Conservation (phyloP, 352 stramenopile species). For the Globisporangium yorkense region DNA sequence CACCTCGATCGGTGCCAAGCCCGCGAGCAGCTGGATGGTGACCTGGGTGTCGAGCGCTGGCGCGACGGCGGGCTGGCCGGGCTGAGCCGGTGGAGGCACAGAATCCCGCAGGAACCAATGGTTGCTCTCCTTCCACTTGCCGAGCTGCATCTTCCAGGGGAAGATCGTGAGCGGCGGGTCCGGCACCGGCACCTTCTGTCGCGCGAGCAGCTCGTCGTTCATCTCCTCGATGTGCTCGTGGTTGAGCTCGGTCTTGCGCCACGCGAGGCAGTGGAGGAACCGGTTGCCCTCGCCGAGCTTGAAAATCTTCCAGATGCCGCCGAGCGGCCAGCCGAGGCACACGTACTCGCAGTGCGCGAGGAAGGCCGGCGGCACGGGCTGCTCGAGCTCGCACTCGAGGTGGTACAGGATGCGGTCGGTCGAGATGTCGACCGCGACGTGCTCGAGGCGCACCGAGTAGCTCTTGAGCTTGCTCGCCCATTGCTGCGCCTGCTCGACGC, state of each 20-base stretch:
- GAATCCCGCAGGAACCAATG: constrained; percentile 53
- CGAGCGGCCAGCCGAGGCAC: constrained; percentile 39
- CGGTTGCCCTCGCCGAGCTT: constrained; percentile 22
- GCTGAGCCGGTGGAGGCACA: constrained; percentile 16
- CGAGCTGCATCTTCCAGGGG: constrained; percentile 55
- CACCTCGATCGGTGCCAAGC: constrained; percentile 17
- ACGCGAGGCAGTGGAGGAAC: constrained; percentile 32
- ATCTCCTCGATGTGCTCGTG: constrained; percentile 31
- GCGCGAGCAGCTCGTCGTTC: constrained; percentile 23
- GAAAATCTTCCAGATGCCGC: constrained; percentile 50
- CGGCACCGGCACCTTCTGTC: constrained; percentile 12
- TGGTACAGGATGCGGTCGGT: constrained; percentile 44
- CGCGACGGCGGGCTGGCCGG: constrained; percentile 16
- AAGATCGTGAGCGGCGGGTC: constrained; percentile 25
- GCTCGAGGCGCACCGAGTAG: constrained; percentile 36
- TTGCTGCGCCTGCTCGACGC: no score
- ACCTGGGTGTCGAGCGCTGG: constrained; percentile 2
- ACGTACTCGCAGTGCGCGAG: constrained; percentile 33
- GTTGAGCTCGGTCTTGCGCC: constrained; percentile 43
- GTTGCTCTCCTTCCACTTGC: constrained; percentile 28
- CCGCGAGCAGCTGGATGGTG: constrained; percentile 15
- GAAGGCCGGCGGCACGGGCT: constrained; percentile 26
- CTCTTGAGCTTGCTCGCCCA: neutral
- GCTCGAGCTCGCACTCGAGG: constrained; percentile 32
- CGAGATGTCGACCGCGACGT: constrained; percentile 38